Percentiles rank a stretch among this genome's conserved stretches.
Evolutionary conservation across 495 filamentous ascomycete genomes (phyloP).

Genomic region (Trichoderma virens): DNA sequence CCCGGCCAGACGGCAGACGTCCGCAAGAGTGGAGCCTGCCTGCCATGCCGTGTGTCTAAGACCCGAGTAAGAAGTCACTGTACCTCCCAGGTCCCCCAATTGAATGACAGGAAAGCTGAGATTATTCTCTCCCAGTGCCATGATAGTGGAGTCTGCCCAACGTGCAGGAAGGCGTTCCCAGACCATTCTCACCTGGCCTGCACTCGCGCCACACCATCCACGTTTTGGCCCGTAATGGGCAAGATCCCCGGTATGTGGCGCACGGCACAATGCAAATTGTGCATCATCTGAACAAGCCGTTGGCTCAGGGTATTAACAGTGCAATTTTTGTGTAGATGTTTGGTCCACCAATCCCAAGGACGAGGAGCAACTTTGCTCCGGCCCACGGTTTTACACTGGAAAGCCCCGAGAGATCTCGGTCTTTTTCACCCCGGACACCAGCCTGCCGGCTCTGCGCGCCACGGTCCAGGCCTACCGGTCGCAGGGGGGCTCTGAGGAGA

Average conservation of each 20-base stretch:
- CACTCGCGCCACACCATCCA: constrained; percentile 3
- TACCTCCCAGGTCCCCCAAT: constrained; percentile 2
- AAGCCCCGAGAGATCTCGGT: constrained; percentile 2
- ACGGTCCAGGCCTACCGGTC: constrained; percentile 9
- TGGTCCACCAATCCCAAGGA: constrained; percentile 11
- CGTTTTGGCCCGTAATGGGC: constrained; percentile 11
- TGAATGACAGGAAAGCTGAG: neutral
- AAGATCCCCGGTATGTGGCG: constrained; percentile 8
- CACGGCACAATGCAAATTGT: neutral
- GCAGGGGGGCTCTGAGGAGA: constrained; percentile 9
- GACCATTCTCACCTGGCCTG: constrained; percentile 11
- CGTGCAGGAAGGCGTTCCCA: constrained; percentile 11
- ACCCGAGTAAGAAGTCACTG: constrained; percentile 10
- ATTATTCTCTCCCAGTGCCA: constrained; percentile 7
- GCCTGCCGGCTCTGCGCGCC: constrained; percentile 4
- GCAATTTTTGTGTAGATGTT: neutral
- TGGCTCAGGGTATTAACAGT: neutral
- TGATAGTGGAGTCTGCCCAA: constrained; percentile 10
- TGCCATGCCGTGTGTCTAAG: constrained; percentile 12
- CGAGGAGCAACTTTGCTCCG: neutral
- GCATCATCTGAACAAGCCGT: neutral
- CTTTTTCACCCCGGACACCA: constrained; percentile 9
- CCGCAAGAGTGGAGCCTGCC: constrained; percentile 12
- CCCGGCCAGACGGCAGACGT: constrained; percentile 12
- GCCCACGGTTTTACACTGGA: constrained; percentile 10